Evolutionary conservation across 2,329 filamentous ascomycete species (phyloP).

Genomic region (Phyllosticta capitalensis): DNA sequence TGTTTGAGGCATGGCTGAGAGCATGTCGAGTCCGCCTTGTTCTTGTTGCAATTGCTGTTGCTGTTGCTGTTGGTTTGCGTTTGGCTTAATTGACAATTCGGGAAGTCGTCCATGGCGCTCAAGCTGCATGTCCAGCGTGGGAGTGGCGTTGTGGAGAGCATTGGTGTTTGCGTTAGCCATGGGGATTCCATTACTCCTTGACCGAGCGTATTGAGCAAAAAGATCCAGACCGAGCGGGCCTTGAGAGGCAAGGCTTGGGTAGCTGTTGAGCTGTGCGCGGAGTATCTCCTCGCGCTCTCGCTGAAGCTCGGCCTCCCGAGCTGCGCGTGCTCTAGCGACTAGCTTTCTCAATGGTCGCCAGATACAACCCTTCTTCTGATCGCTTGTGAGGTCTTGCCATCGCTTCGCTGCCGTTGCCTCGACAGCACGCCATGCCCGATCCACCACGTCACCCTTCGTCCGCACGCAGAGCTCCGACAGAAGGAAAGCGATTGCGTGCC

Average conservation of each 20-base stretch:
- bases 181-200: not conserved
- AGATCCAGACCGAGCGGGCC: slow-evolving; percentile 8
- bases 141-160: not conserved
- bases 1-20: not conserved
- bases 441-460: slow-evolving; percentile 47
- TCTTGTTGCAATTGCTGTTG: not conserved
- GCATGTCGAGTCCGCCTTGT: not conserved
- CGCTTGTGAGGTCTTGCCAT: slow-evolving; percentile 25
- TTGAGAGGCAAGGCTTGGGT: slow-evolving; percentile 13
- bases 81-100: not conserved
- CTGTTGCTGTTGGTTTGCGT: not conserved
- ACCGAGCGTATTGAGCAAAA: slow-evolving; percentile 14
- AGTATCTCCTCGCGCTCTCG: slow-evolving; percentile 23
- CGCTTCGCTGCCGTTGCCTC: slow-evolving; percentile 36
- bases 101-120: not conserved
- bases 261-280: slow-evolving; percentile 15
- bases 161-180: not conserved
- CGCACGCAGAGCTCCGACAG: slow-evolving; percentile 51
- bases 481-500: slow-evolving; percentile 54
- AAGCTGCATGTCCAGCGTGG: not conserved
- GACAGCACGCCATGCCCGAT: slow-evolving; percentile 52
- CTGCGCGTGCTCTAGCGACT: slow-evolving; percentile 48
- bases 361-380: slow-evolving; percentile 37
- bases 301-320: slow-evolving; percentile 42
- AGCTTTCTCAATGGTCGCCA: slow-evolving; percentile 56